Conservation (phyloP, 768 basidiomycete species). For the Leccinum aurantiacum region DNA sequence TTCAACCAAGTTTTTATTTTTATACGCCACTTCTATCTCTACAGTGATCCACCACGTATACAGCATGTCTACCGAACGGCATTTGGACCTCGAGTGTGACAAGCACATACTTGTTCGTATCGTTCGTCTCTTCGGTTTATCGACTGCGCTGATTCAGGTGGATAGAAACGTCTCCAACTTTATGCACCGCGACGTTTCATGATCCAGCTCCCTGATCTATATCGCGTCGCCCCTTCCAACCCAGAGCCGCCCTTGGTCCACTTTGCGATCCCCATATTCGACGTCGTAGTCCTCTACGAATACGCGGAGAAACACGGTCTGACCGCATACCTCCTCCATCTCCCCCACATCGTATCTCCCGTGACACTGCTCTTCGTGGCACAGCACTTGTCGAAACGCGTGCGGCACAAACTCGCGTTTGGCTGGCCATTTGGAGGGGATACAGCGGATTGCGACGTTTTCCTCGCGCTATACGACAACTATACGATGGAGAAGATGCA, state of each 20-base stretch:
- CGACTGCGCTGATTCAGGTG: background rate
- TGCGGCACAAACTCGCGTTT: background rate
- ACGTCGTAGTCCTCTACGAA: background rate
- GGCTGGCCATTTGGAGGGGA: background rate
- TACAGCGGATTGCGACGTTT: background rate
- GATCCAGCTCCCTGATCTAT: background rate
- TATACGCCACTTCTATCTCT: background rate
- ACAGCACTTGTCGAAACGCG: background rate
- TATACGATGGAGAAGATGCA: background rate
- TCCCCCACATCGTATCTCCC: background rate
- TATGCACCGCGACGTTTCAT: background rate
- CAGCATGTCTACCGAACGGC: background rate
- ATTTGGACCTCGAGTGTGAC: background rate
- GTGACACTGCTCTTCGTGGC: background rate
- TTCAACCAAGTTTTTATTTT: background rate
- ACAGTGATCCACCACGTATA: background rate
- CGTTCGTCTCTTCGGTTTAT: background rate
- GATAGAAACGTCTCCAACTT: background rate
- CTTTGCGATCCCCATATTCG: background rate
- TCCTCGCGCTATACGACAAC: slow-evolving; percentile 1
- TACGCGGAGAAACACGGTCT: background rate
- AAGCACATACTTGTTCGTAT: background rate
- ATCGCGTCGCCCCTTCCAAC: background rate
- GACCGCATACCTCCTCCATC: background rate
- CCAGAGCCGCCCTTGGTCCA: background rate